Evolutionary conservation across 2,329 filamentous ascomycete species (phyloP), one percentile per base, ranked within the genome.

Genomic region (Paraconiothyrium sp.): DNA sequence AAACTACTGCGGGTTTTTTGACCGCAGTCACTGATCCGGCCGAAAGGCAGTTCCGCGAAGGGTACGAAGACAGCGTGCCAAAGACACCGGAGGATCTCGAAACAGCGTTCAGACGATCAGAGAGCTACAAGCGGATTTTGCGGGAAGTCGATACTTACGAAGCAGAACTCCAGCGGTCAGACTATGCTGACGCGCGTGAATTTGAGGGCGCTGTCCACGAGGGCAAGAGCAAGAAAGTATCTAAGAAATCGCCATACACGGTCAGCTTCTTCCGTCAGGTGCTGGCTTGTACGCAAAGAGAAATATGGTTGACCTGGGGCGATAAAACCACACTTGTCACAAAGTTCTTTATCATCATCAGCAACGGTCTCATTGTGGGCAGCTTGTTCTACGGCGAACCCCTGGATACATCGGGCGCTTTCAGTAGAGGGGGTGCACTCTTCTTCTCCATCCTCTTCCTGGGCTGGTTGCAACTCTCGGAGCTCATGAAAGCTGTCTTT

Each of bases 1-100:
- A 90, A 72, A 94, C 91, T 0, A 93, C 91, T 0, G 88, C 91
- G 1, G 92, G 94, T 74, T 94, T 93, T 79, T 78, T 94, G 48
- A 93, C 91, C 0, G 89, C 90, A 0, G 84, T 93, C 16, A 92
- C 90, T 1, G 92, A 94, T 73, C 86, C 89, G 1, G 86, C 85
- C 10, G 91, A 93, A 71, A 85, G 92, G 39, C 84, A 85, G 16
- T 89, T 93, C 73, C 86, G 89, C 22, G 77, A 83, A 0, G 76
- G 77, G 1, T 78, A 66, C 50, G 88, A 93, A 69, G 81, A 84
- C 9, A 86, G 84, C 3, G 87, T 89, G 1, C 92, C 92, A 0
- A 90, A 89, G 70, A 91, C 89, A 0, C 81, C 91, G 0, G 84
- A 87, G 54, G 91, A 92, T 39, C 84, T 94, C 1, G 88, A 90